A percentile compares a stretch with the other conserved stretches of the same genome.
These are phyloP conservation scores for Hypoxylon fuscum DNA, from an alignment of 495 filamentous ascomycete genomes.

Conservation along the genomic window DNA sequence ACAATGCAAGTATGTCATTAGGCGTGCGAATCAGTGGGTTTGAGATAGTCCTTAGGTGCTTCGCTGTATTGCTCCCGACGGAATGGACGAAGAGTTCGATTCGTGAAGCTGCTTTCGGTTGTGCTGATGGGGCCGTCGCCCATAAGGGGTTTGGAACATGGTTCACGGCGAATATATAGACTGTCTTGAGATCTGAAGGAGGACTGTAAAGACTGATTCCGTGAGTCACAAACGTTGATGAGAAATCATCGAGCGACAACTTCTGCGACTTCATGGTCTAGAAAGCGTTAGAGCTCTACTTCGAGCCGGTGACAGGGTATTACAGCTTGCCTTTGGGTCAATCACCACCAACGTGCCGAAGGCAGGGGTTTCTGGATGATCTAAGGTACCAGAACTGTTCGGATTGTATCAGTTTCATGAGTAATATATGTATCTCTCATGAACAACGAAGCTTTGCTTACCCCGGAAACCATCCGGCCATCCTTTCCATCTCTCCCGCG, in stretches of 20 bases:
- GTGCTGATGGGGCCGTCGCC: conserved; percentile 30
- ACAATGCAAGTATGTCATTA: conserved; percentile 65
- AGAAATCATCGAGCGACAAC: conserved; percentile 61
- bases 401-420: neutral
- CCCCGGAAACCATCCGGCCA: conserved; percentile 67
- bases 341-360: conserved; percentile 49
- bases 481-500: conserved; percentile 54
- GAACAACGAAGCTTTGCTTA: conserved; percentile 6
- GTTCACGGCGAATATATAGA: conserved; percentile 71
- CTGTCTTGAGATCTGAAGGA: conserved; percentile 51
- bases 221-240: conserved; percentile 65
- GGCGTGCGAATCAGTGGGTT: conserved; percentile 63
- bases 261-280: conserved; percentile 61
- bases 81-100: conserved; percentile 68
- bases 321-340: conserved; percentile 57
- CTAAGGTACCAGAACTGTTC: conserved; percentile 20
- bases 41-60: conserved; percentile 56
- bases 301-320: too few relatives aligned
- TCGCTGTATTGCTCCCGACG: conserved; percentile 43
- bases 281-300: conserved; percentile 4
- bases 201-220: conserved; percentile 67
- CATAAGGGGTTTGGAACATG: conserved; percentile 60
- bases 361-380: conserved; percentile 21
- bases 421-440: conserved; percentile 3
- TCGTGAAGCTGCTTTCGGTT: conserved; percentile 57